Base-by-base conservation (phyloP, 169 alveolate species). In the Besnoitia besnoiti region DNA sequence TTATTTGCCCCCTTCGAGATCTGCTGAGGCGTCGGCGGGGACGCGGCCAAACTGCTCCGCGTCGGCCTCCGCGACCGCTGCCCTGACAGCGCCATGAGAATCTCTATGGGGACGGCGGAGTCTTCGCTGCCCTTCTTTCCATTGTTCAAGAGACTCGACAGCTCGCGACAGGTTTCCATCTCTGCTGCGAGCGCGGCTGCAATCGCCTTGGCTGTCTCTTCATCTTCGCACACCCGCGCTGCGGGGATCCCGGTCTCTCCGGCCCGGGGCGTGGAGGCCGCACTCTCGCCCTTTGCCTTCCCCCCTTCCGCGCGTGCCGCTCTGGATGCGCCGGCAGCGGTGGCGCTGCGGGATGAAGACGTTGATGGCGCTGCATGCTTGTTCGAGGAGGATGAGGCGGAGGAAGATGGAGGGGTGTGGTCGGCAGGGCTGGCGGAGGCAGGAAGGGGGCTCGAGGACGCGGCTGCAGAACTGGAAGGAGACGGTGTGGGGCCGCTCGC, bases 151-250 rank as follows among this genome's bases (percentile, higher is more conserved):
- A 77, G 55, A 44, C 87, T 77, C 24, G 50, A 40, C 61, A 77
- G 47, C 55, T 77, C 87, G 33, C 87, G 87, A 14, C 40, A 77
- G 40, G 44, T 35, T 39, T 44, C 59, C 87, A 77, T 40, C 87
- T 77, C 87, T 7, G n/a, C 87, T 14, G 87, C 87, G 59, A 77
- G 87, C 12, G 87, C 87, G 7, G 87, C 59, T 12, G 87, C 87
- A 14, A 77, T 24, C 10, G 87, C 87, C 10, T 19, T 35, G 21
- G 87, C 87, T 44, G 87, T 77, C 49, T 42, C 59, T 39, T 2
- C 59, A 39, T 77, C 87, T 14, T 40, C 87, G 46, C 82, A 73
- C 46, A 33, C 80, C 39, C 80, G 12, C 39, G 39, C 80, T 67
- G 80, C 4, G 46, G 80, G 46, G 4, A 5, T 14, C 10, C 62